Base-by-base conservation (phyloP, 257 asterid genomes). In the Penstemon davidsonii region DNA sequence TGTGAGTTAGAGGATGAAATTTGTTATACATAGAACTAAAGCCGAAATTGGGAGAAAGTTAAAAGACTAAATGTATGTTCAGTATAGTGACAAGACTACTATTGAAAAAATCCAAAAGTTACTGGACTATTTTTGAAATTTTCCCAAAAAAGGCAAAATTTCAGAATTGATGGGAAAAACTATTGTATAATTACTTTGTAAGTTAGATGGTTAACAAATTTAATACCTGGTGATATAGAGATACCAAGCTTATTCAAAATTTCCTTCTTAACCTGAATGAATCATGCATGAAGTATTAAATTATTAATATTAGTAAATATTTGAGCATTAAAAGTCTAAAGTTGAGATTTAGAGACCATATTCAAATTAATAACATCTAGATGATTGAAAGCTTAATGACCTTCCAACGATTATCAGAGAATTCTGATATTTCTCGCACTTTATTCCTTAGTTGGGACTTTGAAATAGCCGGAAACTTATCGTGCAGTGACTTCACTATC, bases 381-480 rank as follows among this genome's bases (percentile, higher is more conserved):
- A 19, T 3, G 47, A 5, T 13, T 13, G n/a, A 19, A 68, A 55
- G 41, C 4, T 53, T 36, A 78, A 59, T 81, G 51, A 93, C 99
- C 97, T 91, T 93, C 96, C 97, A 91, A n/a, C 87, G 85, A 62
- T 89, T 87, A 38, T 88, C 87, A 52, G 77, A 68, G 75, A 84
- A 91, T 37, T 85, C 90, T 3, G 97, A 76, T 64, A 91, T 78
- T 80, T 88, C 96, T 43, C 88, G 89, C 82, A 94, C 96, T 84
- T 91, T 88, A 50, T 73, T 87, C 75, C 87, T 80, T 60, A 94
- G 60, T 60, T 84, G 93, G 69, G 92, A 67, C 80, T 86, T 91
- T 12, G 88, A 64, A 18, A 82, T 55, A 56, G 79, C 67, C 3
- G 96, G 96, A 73, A 91, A 88, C 74, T 80, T 84, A 33, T 56